A percentile compares a stretch with the other conserved stretches of the same genome.
Conservation (phyloP, 768 basidiomycete genomes). For the Termitomyces sp. region DNA sequence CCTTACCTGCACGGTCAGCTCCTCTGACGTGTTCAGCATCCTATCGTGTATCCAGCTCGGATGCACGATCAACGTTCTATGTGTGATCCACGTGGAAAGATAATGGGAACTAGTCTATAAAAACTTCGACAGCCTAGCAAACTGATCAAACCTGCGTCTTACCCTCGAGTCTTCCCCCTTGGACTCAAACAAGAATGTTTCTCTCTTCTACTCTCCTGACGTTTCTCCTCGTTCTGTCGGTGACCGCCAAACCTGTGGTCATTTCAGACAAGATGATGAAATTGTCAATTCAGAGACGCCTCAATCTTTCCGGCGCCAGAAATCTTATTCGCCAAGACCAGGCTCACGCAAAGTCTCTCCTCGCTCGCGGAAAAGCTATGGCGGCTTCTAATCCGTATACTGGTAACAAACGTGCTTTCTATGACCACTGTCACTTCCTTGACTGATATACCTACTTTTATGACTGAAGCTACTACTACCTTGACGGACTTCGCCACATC, state of each 20-base stretch:
- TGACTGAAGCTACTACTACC: no score
- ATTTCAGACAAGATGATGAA: conserved; percentile 36
- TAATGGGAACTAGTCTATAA: no score
- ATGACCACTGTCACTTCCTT: no score
- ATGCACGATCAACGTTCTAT: background rate
- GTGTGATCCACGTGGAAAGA: background rate
- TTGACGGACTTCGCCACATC: conserved; percentile 11
- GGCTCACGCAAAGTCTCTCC: conserved; percentile 42
- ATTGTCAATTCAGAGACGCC: conserved; percentile 45
- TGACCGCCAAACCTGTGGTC: conserved; percentile 40
- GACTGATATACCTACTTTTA: no score
- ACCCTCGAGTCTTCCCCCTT: background rate
- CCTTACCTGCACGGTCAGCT: background rate
- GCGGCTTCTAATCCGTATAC: no score
- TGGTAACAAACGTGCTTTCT: no score
- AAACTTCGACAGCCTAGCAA: no score
- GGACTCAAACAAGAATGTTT: conserved; percentile 29
- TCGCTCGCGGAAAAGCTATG: conserved; percentile 31
- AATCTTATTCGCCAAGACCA: conserved; percentile 50
- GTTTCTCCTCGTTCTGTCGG: conserved; percentile 40
- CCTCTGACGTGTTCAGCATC: background rate
- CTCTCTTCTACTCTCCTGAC: conserved; percentile 34
- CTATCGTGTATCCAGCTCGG: no score
- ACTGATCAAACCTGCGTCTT: background rate
- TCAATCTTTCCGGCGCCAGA: conserved; percentile 45